Evolutionary conservation across 352 stramenopile genomes (phyloP), one percentile per base, ranked within the genome.

Genomic region (Phytophthora sp.): DNA sequence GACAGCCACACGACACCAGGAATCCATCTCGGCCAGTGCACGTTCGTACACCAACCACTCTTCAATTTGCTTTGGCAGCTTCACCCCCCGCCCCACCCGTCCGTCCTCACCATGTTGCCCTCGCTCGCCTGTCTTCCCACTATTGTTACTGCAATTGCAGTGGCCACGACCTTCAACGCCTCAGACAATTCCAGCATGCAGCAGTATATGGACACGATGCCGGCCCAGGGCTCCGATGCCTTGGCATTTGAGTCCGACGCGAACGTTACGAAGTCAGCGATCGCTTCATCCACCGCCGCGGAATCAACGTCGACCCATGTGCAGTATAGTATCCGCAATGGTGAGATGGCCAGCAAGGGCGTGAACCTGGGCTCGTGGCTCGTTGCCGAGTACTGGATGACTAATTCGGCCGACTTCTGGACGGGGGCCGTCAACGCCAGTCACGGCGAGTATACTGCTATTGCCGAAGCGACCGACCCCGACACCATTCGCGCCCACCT

Each of bases 341-440:
- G 84, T 2, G 52, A 61, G 11, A 74, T 75, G 4, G 70, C 56
- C 15, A 84, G 73, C 52, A 79, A 79, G 47, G 87, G 82, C 21
- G 87, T 93, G 31, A 93, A 93, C 60, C 73, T 95, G 29, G 87
- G 87, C 18, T 77, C 76, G 18, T 95, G 87, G 84, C 80, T 93
- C 29, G 84, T 93, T 20, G 77, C 77, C 9, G 87, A 95, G 69
- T 38, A 90, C 57, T 95, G 87, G 84, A 95, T 95, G 87, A 90
- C 82, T 9, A 69, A 27, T 18, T 62, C 67, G 0, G 71, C 81
- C 7, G 72, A 88, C 29, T 77, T 93, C 38, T 93, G 82, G 80
- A 73, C 18, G 63, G 89, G 55, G 47, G 51, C 35, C 26, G 58
- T 15, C 21, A 74, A 84, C 26, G 71, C 73, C 13, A 63, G 36